phyloP scores from a whole-genome alignment of 164 flowering plant genomes.

The Chimonanthus praecox region DNA sequence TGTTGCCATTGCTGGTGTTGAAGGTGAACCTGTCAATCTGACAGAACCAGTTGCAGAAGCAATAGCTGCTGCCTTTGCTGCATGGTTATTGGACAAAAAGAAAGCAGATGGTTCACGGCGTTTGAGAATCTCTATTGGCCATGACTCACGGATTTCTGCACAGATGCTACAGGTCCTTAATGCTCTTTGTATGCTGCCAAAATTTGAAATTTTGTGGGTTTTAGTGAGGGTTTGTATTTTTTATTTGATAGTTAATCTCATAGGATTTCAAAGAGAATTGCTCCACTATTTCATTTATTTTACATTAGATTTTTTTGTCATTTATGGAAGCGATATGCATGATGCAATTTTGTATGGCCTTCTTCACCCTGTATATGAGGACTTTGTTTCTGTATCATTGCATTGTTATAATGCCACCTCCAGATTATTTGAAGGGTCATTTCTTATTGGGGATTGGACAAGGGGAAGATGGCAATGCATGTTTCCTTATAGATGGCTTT shows the following conservation, averaged over 20 bases:
- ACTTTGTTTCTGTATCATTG: no score
- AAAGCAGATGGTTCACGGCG: slow-evolving; percentile 44
- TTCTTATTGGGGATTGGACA: no score
- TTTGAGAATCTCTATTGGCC: slow-evolving; percentile 81
- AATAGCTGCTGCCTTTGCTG: slow-evolving; percentile 90
- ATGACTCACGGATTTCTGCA: slow-evolving; percentile 97
- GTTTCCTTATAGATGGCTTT: no score
- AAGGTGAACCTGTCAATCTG: slow-evolving; percentile 86
- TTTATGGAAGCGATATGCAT: no score
- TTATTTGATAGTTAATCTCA: no score
- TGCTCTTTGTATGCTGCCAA: not conserved
- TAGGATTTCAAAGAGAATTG: not conserved
- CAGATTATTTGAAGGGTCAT: no score
- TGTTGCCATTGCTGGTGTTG: slow-evolving; percentile 94
- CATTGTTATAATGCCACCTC: no score
- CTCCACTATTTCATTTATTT: not conserved
- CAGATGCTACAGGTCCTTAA: slow-evolving; percentile 57
- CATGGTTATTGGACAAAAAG: slow-evolving; percentile 78
- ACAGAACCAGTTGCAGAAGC: slow-evolving; percentile 92
- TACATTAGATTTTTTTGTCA: no score
- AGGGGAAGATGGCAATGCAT: no score
- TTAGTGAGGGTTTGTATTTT: not conserved
- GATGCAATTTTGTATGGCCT: no score
- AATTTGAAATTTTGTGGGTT: not conserved
- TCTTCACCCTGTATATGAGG: no score